These are phyloP conservation scores for Chaetomium olivaceum DNA, from an alignment of 2,329 filamentous ascomycete species.

Conservation along the genomic window DNA sequence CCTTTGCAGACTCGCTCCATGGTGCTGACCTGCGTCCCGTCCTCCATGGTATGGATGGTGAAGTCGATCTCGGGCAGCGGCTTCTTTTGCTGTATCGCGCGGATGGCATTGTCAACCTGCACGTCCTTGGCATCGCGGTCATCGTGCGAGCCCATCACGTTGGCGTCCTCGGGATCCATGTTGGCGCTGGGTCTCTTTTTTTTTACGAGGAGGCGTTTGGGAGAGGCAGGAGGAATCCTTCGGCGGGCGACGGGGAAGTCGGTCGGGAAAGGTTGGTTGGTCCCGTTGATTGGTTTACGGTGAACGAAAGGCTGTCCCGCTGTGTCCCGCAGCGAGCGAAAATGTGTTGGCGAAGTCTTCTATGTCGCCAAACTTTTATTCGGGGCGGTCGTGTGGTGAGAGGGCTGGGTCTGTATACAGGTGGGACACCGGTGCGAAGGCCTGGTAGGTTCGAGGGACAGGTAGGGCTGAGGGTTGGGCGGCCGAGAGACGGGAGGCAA, in stretches of 20 bases:
- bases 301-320: slow-evolving; percentile 18
- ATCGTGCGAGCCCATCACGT: slow-evolving; percentile 44
- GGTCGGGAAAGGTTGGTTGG: slow-evolving; percentile 10
- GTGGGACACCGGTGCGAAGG: slow-evolving; percentile 15
- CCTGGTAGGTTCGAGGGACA: slow-evolving; percentile 24
- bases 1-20: slow-evolving; percentile 97
- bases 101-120: slow-evolving; percentile 85
- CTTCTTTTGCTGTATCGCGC: slow-evolving; percentile 92
- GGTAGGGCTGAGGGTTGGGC: slow-evolving; percentile 37
- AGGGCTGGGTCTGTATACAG: not conserved
- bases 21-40: slow-evolving; percentile 92
- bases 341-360: slow-evolving; percentile 4
- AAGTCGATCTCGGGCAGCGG: slow-evolving; percentile 98
- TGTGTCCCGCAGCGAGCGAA: slow-evolving; percentile 24
- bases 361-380: not conserved
- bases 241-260: not conserved
- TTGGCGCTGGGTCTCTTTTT: slow-evolving; percentile 1
- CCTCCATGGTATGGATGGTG: slow-evolving; percentile 97
- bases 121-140: slow-evolving; percentile 49
- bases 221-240: not conserved
- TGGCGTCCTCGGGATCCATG: slow-evolving; percentile 43
- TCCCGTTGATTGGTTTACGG: not conserved
- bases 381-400: not conserved
- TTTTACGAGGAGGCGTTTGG: not conserved
- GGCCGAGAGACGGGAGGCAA: slow-evolving; percentile 14